Evolutionary conservation across 1,139 yeast species (phyloP).

Genomic region (Scheffersomyces parashehatae): DNA sequence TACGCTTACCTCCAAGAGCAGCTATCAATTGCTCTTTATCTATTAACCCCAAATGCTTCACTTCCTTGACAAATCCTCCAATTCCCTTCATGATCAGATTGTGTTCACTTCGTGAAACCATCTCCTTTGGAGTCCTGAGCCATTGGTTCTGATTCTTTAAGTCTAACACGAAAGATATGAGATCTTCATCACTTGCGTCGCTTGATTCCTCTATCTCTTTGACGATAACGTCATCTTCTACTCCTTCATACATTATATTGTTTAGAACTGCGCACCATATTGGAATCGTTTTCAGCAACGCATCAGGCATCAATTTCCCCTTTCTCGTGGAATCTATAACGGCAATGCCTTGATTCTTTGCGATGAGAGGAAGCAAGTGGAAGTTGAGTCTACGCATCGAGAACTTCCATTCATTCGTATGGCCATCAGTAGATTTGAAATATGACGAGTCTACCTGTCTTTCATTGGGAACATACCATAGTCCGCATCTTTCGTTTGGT

Average conservation of each 20-base stretch:
- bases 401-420: conserved; percentile 76
- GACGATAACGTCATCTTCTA: conserved; percentile 7
- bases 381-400: conserved; percentile 71
- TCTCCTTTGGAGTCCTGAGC: conserved; percentile 51
- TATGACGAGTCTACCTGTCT: conserved; percentile 53
- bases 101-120: conserved; percentile 62
- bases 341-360: conserved; percentile 45
- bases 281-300: conserved; percentile 82
- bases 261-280: conserved; percentile 89
- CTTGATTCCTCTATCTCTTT: conserved; percentile 13
- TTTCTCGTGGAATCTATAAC: conserved; percentile 84
- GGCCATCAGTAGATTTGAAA: conserved; percentile 92
- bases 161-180: conserved; percentile 10
- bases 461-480: conserved; percentile 70
- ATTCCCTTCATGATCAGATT: conserved; percentile 50
- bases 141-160: conserved; percentile 18
- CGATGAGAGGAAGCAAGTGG: conserved; percentile 58
- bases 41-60: conserved; percentile 39
- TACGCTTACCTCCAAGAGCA: conserved; percentile 26
- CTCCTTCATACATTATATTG: conserved; percentile 43
- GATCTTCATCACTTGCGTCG: conserved; percentile 12
- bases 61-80: conserved; percentile 49
- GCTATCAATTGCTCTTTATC: conserved; percentile 28
- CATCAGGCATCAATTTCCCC: conserved; percentile 85
- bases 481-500: conserved; percentile 86